Base-by-base conservation (phyloP, 2,329 filamentous ascomycete species). In the Aureobasidium uvarum region DNA sequence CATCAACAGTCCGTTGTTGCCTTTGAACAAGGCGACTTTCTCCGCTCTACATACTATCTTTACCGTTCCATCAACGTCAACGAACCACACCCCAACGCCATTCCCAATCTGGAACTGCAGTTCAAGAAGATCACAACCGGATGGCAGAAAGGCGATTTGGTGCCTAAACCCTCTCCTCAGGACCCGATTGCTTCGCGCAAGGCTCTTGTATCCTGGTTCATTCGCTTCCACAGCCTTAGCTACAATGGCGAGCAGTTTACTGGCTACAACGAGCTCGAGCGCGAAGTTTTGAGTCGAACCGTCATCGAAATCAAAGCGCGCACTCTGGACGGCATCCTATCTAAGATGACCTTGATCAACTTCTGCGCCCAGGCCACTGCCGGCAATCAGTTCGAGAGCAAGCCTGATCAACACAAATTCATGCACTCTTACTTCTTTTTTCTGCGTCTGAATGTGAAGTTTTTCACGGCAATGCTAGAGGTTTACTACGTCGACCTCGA, bases 1-100 rank as follows among this genome's bases (percentile, higher is more conserved):
- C 94, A 99, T 72, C 95, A 98, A 76, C 86, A 95, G 75, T 93
- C 91, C 41, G 90, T 98, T 41, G 89, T 98, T 66, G 89, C 89
- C 67, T 84, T 91, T 55, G 88, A 89, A 62, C 86, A 93, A 71
- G 85, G 84, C 66, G 89, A 94, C 70, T 90, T 96, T 74, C 84
- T 98, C 59, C 86, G 92, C 67, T 88, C 92, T 11, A 89, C 96
- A 36, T 98, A 97, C 76, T 88, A 96, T 75, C 86, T 98, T 46
- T 95, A 96, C 74, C 88, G 93, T 68, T 89, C 93, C 18, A 83
- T 95, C 70, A 87, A 88, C 10, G 88, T 91, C 38, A 83, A 87
- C 62, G 82, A 88, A 46, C 91, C 92, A 5, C 88, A 95, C 72
- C 88, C 89, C 0, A 84, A 88, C 52, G 92, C 92, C 3, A 82